Conservation (phyloP, 352 stramenopile genomes). For the Globisporangium mamillatum region DNA sequence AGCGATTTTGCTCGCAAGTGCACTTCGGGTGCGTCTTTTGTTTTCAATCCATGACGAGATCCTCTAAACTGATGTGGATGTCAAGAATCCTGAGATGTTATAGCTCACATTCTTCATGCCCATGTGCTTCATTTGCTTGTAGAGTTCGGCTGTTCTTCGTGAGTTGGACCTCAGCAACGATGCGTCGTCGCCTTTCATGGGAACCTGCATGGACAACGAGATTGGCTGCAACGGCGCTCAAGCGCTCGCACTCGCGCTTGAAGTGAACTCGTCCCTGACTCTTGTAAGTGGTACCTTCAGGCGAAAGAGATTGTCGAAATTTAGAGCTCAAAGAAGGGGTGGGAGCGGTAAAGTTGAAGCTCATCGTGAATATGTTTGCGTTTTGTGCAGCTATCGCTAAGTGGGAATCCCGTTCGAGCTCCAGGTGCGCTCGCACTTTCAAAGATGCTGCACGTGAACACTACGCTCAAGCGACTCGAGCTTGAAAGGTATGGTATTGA, state of each 20-base stretch:
- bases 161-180: constrained; percentile 43
- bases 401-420: constrained; percentile 29
- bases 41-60: background rate
- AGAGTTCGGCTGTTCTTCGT: constrained; percentile 17
- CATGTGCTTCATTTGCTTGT: background rate
- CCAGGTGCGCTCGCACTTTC: constrained; percentile 24
- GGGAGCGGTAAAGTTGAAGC: background rate
- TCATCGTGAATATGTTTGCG: background rate
- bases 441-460: constrained; percentile 33
- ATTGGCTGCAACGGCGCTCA: constrained; percentile 22
- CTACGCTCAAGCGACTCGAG: constrained; percentile 22
- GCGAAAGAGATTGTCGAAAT: background rate
- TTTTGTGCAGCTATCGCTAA: constrained; percentile 19
- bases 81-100: background rate
- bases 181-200: constrained; percentile 15
- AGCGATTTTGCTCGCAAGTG: constrained; percentile 40
- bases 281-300: constrained; percentile 7
- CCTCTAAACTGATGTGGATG: background rate
- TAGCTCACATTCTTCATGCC: background rate
- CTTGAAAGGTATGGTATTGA: constrained; percentile 27
- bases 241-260: constrained; percentile 32
- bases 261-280: constrained; percentile 28
- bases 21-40: constrained; percentile 25
- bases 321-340: background rate
- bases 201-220: constrained; percentile 33